Base-by-base conservation (phyloP, 2,329 filamentous ascomycete species). In the Cercospora janseana region DNA sequence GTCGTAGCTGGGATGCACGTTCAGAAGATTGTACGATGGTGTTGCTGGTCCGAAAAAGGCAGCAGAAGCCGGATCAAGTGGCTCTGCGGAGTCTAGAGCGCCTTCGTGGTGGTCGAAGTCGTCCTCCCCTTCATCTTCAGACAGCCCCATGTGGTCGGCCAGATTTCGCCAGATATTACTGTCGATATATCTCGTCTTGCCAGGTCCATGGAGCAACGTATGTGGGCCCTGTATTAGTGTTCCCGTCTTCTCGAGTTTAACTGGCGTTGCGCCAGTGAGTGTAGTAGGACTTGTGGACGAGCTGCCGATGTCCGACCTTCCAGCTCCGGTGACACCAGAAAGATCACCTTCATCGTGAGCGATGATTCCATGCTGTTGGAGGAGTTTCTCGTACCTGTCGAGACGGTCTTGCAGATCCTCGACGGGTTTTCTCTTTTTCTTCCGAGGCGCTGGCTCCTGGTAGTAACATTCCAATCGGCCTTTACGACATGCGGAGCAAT, bases 1-100 rank as follows among this genome's bases (percentile, higher is more conserved):
- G 1, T 72, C 70, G 5, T 84, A 79, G 18, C 72, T 75, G 54
- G 64, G 64, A 87, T 71, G 18, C 79, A 83, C 6, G 75, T 63
- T 49, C 6, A 64, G 46, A 10, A 66, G 46, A 35, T 47, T 60
- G 43, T 49, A 53, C 21, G 26, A 32, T 15, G 48, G 35, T 15
- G 32, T 48, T 6, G 46, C 29, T 12, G 34, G 47, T 7, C 15
- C 53, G 38, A 47, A 63, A 38, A 42, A 66, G n/a, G 60, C 58
- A n/a, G 58, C 59, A 6, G 64, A 60, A 8, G 63, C 44, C 16
- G 63, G 62, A 50, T 66, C 64, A 4, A 52, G 20, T 9, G 8
- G 35, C 49, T 56, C 62, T 64, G 31, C 47, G 12, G 43, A 53
- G 13, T 18, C 20, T 3, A 6, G 64, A 62, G 50, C 58, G 15